Evolutionary conservation across 73 alveolate species (phyloP).

Genomic region (Symbiodinium pilosum): DNA sequence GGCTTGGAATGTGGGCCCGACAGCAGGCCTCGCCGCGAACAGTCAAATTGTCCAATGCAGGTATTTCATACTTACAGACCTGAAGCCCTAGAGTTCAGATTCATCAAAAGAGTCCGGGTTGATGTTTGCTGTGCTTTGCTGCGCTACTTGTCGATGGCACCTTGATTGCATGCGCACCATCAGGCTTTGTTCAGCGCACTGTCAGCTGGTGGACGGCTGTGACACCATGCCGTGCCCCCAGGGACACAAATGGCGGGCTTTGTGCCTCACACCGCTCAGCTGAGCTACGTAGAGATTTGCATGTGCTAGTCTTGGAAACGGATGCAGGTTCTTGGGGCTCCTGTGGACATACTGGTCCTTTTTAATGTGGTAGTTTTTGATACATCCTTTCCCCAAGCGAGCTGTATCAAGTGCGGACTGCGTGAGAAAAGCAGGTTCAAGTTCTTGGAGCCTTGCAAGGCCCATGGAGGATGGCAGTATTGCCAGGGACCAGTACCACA

Average conservation of each 20-base stretch:
- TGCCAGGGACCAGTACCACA: slow-evolving; percentile 4
- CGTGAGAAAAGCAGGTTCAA: too few relatives aligned
- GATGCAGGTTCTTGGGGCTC: slow-evolving; percentile 10
- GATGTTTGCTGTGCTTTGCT: too few relatives aligned
- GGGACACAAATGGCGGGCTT: not conserved
- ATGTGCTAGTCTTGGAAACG: too few relatives aligned
- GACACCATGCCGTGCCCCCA: not conserved
- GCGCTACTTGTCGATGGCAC: too few relatives aligned
- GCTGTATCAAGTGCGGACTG: too few relatives aligned
- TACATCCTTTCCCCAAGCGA: too few relatives aligned
- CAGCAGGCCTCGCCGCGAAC: not conserved
- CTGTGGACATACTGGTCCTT: not conserved
- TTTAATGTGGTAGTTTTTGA: not conserved
- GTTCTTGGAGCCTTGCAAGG: not conserved
- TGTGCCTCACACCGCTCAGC: not conserved
- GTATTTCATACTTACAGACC: not conserved
- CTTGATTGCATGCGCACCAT: too few relatives aligned
- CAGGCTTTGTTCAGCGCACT: slow-evolving; percentile 73
- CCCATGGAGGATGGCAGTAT: slow-evolving; percentile 10
- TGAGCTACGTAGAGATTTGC: not conserved
- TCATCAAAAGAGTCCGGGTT: too few relatives aligned
- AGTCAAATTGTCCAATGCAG: not conserved
- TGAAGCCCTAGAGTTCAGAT: too few relatives aligned
- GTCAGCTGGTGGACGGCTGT: slow-evolving; percentile 67
- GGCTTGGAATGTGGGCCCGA: not conserved